Base-by-base conservation (phyloP, 1,284 basidiomycete species). In the Vanrija sp. region DNA sequence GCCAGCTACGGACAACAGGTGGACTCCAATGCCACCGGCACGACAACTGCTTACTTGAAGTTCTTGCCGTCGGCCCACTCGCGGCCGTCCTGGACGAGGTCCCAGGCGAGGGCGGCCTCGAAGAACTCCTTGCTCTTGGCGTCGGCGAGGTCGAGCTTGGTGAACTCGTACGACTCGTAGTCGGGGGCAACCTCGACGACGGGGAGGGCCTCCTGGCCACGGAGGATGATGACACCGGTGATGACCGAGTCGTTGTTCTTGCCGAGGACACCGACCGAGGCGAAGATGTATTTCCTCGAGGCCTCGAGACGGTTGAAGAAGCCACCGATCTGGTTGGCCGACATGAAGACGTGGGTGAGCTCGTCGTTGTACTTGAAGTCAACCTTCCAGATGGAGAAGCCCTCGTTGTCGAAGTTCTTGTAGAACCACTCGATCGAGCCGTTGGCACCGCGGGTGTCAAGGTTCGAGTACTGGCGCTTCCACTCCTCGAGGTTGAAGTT, bases 401-500 rank as follows among this genome's bases (percentile, higher is more conserved):
- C 94, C 64, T 88, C 85, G 61, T 83, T 78, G 82, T 97, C 94
- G 77, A 85, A 93, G 88, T 92, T 86, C 77, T 90, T 72, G 82
- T 93, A 91, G 83, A 94, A 87, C 90, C 90, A 94, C 45, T 70
- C 67, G 52, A 78, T 60, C 43, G 73, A 71, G 74, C 91, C 88
- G 40, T 86, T 87, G 74, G 91, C 87, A 39, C 87, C 88, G 57
- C 89, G 85, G 39, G 94, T 97, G 55, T 97, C 94, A 78, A 88
- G 87, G 87, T 98, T 98, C 67, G 92, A 96, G 83, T 98, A 98
- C 57, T 89, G 87, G 52, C 92, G 86, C 81, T 98, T 98, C 90
- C 91, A 96, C 80, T 97, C 93, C 78, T 98, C 94, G 56, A 98
- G 86, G 81, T 93, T 92, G 81, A 97, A 89, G 15, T 83, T 79